Evolutionary conservation across 139 green algal species (phyloP), one percentile per base, ranked within the genome.

Genomic region (Chlamydomonas sp.): DNA sequence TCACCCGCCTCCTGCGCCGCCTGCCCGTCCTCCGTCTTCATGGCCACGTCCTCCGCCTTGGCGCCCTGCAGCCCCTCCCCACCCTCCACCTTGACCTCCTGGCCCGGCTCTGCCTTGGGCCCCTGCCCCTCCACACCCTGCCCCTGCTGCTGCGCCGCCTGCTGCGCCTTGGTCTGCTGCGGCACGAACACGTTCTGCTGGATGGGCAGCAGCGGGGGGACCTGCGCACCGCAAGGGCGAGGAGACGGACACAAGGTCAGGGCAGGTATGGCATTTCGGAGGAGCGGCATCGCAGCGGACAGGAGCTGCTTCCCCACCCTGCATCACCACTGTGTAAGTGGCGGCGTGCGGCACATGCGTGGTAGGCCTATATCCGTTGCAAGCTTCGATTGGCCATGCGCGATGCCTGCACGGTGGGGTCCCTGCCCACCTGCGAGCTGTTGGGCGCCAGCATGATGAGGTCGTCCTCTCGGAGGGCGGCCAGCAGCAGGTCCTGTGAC

Each of bases 361-460:
- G 76, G 76, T 18, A 5, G 74, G 74, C 14, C 10, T 9, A 64
- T 57, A 6, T 57, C 57, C 7, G n/a, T 9, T 9, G 57, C 64
- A 58, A 8, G 49, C 15, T 74, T 15, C 68, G 4, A 18, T 15
- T n/a, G 12, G 12, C 68, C 68, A 12, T 12, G 68, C 15, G 31
- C 31, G 31, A 49, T 49, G 31, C 31, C 31, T 49, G 31, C 31
- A 49, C 31, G 31, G 31, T 49, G 31, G 31, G 31, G 31, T 49
- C 31, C 31, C 31, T 49, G 31, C 78, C 49, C 20, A 74, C 79
- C 90, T 98, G 96, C 18, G 96, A 94, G 62, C 92, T 97, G 95
- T 99, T 99, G 79, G 96, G 97, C 1, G 96, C 96, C 12, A 99
- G 89, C 64, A 95, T 97, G 89, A 99, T 97, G 66, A 89, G 85